phyloP scores from a whole-genome alignment of 208 protist species.

The Wallacemonas rigidus region DNA sequence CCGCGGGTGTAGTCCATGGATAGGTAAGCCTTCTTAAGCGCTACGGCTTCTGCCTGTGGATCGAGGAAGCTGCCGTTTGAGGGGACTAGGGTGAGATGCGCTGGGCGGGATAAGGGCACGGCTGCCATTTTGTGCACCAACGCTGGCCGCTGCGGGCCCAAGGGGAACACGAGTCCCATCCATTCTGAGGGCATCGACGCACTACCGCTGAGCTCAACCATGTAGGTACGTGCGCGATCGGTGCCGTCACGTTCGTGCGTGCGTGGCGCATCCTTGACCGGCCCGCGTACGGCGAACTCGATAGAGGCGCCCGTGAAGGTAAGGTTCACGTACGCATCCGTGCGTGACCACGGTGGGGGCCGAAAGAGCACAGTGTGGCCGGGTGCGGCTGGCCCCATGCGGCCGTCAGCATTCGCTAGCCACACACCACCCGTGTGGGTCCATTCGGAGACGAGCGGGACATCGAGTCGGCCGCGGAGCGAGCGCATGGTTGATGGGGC shows the following conservation, averaged over 20 bases:
- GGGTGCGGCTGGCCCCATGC: slow-evolving; percentile 21
- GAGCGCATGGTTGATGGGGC: slow-evolving; percentile 12
- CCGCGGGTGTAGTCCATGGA: slow-evolving; percentile 59
- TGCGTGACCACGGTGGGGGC: slow-evolving; percentile 6
- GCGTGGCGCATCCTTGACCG: slow-evolving; percentile 18
- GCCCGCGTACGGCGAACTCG: not conserved
- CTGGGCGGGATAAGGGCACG: slow-evolving; percentile 17
- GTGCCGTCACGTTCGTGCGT: not conserved
- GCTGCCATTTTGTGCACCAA: slow-evolving; percentile 45
- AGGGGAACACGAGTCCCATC: slow-evolving; percentile 46
- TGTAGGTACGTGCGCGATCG: not conserved
- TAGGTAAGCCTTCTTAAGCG: slow-evolving; percentile 13
- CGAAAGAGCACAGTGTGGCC: slow-evolving; percentile 34
- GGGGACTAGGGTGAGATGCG: not conserved
- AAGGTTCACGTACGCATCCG: slow-evolving; percentile 6
- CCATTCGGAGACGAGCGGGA: slow-evolving; percentile 6
- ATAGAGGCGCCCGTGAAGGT: slow-evolving; percentile 17
- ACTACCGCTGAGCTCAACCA: slow-evolving; percentile 17
- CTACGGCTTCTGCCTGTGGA: not conserved
- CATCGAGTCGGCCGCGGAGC: slow-evolving; percentile 6
- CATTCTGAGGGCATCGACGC: slow-evolving; percentile 23
- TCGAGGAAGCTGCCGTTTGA: not conserved
- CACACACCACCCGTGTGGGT: slow-evolving; percentile 27
- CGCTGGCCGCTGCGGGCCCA: slow-evolving; percentile 38
- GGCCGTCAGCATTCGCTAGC: slow-evolving; percentile 22